A percentile compares a stretch with the other conserved stretches of the same genome.
Conservation (phyloP, 805 yeast species). For the Sugiyamaella mastotermitis region DNA sequence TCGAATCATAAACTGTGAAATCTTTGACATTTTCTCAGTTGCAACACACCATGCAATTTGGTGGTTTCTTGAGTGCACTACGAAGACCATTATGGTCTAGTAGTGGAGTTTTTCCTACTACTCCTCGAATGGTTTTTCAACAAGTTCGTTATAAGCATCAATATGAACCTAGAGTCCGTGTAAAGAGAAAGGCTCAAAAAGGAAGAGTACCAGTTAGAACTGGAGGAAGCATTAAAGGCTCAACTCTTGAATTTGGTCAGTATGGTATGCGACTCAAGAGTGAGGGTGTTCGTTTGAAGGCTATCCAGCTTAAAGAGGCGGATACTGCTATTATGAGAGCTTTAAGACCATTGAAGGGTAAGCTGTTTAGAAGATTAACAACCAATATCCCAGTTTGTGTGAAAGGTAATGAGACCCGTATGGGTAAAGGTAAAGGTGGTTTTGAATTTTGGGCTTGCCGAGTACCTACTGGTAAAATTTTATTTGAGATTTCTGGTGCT, state of each 20-base stretch:
- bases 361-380: slow-evolving; percentile 70
- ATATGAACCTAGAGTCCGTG: slow-evolving; percentile 19
- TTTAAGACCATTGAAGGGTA: slow-evolving; percentile 61
- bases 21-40: too few relatives aligned
- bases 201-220: slow-evolving; percentile 92
- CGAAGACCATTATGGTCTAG: too few relatives aligned
- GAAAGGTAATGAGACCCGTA: slow-evolving; percentile 98
- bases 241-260: slow-evolving; percentile 70
- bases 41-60: slow-evolving; percentile 3
- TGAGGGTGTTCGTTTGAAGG: slow-evolving; percentile 82
- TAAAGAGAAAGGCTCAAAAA: slow-evolving; percentile 63
- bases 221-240: slow-evolving; percentile 91
- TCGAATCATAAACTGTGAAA: too few relatives aligned
- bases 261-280: slow-evolving; percentile 83
- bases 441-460: slow-evolving; percentile 97
- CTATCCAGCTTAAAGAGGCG: slow-evolving; percentile 86
- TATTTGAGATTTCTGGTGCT: slow-evolving; percentile 75
- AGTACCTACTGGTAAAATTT: slow-evolving; percentile 90
- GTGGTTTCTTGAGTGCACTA: slow-evolving; percentile 1
- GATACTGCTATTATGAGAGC: slow-evolving; percentile 79
- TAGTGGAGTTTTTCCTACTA: too few relatives aligned
- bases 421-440: slow-evolving; percentile 99
- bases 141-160: slow-evolving; percentile 23
- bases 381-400: slow-evolving; percentile 88
- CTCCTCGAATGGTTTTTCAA: neutral